Conservation (phyloP, 345 rosid genomes). For the Eucalyptus regnans region DNA sequence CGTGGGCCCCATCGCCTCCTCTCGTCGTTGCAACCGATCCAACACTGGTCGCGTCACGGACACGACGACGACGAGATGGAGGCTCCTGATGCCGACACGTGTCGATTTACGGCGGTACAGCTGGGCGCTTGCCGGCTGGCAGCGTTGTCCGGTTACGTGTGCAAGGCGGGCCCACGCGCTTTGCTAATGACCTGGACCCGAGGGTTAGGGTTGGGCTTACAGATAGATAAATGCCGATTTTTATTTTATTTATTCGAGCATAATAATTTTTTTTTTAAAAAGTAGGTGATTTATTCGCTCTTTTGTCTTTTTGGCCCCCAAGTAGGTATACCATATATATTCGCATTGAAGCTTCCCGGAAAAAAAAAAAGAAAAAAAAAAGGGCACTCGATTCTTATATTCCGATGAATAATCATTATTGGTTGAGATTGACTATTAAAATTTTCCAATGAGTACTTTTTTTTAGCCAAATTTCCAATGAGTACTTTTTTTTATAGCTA, state of each 20-base stretch:
- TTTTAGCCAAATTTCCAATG: no score
- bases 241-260: neutral
- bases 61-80: neutral
- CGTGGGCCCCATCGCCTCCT: neutral
- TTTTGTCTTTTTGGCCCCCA: neutral
- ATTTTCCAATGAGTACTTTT: no score
- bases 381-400: neutral
- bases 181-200: neutral
- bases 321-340: neutral
- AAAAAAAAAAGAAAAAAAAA: neutral
- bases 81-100: neutral
- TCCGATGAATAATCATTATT: neutral
- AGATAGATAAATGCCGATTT: neutral
- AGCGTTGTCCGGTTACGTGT: neutral
- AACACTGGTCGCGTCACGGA: neutral
- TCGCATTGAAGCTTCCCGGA: neutral
- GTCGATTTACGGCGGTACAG: neutral
- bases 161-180: neutral
- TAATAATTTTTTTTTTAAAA: neutral
- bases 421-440: neutral
- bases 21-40: neutral
- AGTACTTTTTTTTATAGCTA: no score
- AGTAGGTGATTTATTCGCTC: neutral
- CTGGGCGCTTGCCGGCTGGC: slow-evolving; percentile 3
- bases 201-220: neutral